A percentile compares a stretch with the other conserved stretches of the same genome.
These are phyloP conservation scores for Xylaria sp. DNA, from an alignment of 2,329 filamentous ascomycete genomes.

Conservation along the genomic window DNA sequence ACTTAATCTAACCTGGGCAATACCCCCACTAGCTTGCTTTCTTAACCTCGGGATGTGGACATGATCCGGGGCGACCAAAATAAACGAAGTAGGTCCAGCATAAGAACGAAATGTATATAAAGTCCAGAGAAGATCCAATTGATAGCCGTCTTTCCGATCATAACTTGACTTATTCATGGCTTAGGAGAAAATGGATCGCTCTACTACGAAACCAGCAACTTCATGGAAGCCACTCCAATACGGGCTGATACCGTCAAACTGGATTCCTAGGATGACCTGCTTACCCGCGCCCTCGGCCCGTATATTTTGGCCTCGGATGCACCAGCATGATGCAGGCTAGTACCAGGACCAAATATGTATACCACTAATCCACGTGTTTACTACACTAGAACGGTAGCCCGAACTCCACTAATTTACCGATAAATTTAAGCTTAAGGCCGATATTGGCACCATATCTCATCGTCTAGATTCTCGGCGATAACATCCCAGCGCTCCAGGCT, in stretches of 20 bases:
- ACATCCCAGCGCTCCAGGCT: neutral
- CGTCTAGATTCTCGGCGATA: neutral
- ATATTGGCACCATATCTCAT: neutral
- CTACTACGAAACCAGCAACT: neutral
- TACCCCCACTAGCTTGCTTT: neutral
- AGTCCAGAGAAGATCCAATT: neutral
- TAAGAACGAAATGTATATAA: too few species aligned
- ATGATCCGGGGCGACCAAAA: neutral
- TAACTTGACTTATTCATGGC: neutral
- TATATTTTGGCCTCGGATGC: constrained; percentile 3
- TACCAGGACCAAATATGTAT: neutral
- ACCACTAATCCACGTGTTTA: neutral
- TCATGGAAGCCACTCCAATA: neutral
- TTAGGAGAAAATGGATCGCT: neutral
- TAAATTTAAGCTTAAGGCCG: neutral
- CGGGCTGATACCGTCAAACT: neutral
- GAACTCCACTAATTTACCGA: neutral
- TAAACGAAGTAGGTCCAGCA: too few species aligned
- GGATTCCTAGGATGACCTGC: neutral
- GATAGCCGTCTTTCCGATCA: neutral
- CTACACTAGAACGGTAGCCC: neutral
- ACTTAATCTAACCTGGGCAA: neutral
- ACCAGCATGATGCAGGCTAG: neutral
- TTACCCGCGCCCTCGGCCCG: constrained; percentile 14
- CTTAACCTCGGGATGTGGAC: constrained; percentile 18